Conservation (phyloP, 345 rosid species). For the Eucalyptus pauciflora region DNA sequence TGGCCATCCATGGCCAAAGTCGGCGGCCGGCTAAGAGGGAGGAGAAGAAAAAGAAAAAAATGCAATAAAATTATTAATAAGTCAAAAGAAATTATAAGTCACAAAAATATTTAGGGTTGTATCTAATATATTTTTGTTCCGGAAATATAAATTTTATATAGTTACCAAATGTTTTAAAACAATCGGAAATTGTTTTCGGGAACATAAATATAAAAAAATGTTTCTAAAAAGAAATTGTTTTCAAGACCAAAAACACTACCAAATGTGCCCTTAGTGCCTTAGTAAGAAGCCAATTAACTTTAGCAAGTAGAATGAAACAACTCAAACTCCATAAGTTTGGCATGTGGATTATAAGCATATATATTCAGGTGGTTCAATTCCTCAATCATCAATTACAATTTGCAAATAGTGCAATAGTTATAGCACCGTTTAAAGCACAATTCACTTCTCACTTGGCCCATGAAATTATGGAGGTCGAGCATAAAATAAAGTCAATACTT, state of each 20-base stretch:
- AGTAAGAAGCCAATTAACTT: neutral
- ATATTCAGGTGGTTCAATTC: neutral
- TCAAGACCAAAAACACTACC: fast-evolving
- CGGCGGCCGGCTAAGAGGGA: fast-evolving
- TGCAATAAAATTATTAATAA: too few species aligned
- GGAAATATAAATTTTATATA: fast-evolving
- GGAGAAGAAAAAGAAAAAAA: too few species aligned
- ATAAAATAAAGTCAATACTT: neutral
- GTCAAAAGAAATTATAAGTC: too few species aligned
- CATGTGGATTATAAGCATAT: neutral
- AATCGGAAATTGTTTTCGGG: fast-evolving
- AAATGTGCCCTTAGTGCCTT: fast-evolving
- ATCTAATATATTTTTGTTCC: fast-evolving
- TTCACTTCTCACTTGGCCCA: neutral
- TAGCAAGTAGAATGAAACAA: neutral
- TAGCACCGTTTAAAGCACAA: neutral
- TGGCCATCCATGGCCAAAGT: fast-evolving
- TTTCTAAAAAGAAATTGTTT: fast-evolving
- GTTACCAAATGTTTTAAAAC: too few species aligned
- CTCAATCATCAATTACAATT: neutral
- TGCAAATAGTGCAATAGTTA: neutral
- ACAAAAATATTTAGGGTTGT: fast-evolving
- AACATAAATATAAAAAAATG: fast-evolving
- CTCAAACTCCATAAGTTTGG: neutral
- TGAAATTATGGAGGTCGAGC: neutral